A percentile compares a stretch with the other conserved stretches of the same genome.
Evolutionary conservation across 2,329 filamentous ascomycete species (phyloP).

Genomic region (Fusarium sterilihyphosum): DNA sequence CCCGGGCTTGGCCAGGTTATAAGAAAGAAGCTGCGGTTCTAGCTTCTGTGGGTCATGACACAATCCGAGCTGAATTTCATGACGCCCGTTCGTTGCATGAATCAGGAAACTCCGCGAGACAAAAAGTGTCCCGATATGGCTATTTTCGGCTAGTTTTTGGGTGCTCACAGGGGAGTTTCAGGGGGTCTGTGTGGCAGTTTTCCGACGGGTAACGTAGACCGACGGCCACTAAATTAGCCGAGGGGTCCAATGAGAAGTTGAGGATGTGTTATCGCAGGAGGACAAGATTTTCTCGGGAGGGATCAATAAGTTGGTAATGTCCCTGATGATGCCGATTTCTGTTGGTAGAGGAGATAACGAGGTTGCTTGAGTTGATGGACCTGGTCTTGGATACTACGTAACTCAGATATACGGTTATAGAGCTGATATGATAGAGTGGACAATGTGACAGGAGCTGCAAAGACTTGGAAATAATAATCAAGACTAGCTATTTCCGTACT

Average conservation of each 20-base stretch:
- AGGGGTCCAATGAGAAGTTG: slow-evolving; percentile 19
- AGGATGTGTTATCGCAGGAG: neutral
- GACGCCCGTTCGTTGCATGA: neutral
- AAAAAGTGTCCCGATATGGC: neutral
- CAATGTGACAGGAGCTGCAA: neutral
- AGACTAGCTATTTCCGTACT: neutral
- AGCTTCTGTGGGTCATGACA: neutral
- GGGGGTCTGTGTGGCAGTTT: slow-evolving; percentile 6
- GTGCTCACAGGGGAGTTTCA: neutral
- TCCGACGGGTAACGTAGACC: neutral
- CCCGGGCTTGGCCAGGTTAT: slow-evolving; percentile 5
- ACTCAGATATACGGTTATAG: neutral
- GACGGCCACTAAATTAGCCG: slow-evolving; percentile 22
- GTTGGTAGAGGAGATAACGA: neutral
- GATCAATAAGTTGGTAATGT: neutral
- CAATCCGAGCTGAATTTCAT: neutral
- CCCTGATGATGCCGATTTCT: neutral
- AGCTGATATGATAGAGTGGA: no score
- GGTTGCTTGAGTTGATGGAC: neutral
- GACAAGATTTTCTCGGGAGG: neutral
- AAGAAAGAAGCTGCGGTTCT: neutral
- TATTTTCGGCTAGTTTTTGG: neutral
- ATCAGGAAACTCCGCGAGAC: neutral
- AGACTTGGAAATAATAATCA: neutral
- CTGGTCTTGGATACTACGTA: neutral